Percentiles rank a stretch among this genome's conserved stretches.
phyloP scores from a whole-genome alignment of 148 eudicot genomes.

The Arctostaphylos glauca region DNA sequence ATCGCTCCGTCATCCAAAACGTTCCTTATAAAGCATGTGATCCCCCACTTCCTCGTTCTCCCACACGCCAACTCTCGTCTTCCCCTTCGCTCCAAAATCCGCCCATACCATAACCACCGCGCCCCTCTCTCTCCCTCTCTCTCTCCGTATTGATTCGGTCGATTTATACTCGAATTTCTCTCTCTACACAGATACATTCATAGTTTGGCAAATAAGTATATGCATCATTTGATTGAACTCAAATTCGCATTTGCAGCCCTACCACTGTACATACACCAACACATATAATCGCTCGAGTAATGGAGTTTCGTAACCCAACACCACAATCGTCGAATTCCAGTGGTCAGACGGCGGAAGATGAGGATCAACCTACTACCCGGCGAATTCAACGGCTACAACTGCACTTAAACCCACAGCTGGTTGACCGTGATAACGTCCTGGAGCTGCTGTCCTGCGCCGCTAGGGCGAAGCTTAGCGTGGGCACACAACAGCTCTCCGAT shows the following conservation, averaged over 20 bases:
- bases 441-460: slow-evolving; percentile 38
- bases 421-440: background rate
- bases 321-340: background rate
- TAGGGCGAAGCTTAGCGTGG: slow-evolving; percentile 39
- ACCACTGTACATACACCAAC: background rate
- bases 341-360: slow-evolving; percentile 25
- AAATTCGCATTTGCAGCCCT: background rate
- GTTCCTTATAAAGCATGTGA: background rate
- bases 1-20: background rate
- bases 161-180: background rate
- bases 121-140: background rate
- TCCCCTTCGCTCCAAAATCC: no score
- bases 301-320: slow-evolving; percentile 3
- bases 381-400: slow-evolving; percentile 55
- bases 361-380: slow-evolving; percentile 28
- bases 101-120: background rate
- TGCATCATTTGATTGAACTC: no score
- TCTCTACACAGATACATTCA: background rate
- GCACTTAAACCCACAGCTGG: slow-evolving; percentile 35
- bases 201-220: background rate
- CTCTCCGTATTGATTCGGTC: background rate
- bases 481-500: slow-evolving; percentile 37
- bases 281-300: background rate
- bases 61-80: background rate
- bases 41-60: background rate